phyloP scores from a whole-genome alignment of 495 filamentous ascomycete species.

The Xylaria telfairii region DNA sequence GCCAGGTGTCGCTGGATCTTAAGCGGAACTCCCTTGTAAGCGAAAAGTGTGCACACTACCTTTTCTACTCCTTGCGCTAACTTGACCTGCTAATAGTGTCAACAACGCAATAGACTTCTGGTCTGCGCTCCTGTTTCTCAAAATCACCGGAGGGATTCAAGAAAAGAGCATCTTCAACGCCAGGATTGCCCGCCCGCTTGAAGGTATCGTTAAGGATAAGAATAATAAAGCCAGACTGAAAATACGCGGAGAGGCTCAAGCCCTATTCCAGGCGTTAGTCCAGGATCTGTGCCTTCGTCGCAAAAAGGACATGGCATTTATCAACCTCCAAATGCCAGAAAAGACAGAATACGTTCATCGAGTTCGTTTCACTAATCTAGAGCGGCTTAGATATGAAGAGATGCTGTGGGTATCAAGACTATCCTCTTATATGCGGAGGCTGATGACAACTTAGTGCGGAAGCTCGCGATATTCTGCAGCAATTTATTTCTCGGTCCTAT shows the following conservation, averaged over 20 bases:
- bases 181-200: conserved; percentile 73
- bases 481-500: conserved; percentile 55
- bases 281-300: conserved; percentile 81
- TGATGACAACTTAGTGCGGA: conserved; percentile 59
- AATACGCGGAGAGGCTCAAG: conserved; percentile 47
- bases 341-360: conserved; percentile 82
- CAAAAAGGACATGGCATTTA: conserved; percentile 87
- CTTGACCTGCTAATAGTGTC: conserved; percentile 44
- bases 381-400: conserved; percentile 80
- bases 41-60: conserved; percentile 36
- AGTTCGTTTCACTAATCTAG: conserved; percentile 76
- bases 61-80: conserved; percentile 28
- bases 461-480: conserved; percentile 72
- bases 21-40: conserved; percentile 78
- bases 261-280: conserved; percentile 79
- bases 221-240: conserved; percentile 15
- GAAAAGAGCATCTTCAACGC: conserved; percentile 76
- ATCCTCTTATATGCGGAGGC: background rate
- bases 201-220: conserved; percentile 57
- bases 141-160: conserved; percentile 78
- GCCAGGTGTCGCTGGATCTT: conserved; percentile 82
- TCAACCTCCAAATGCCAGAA: conserved; percentile 80
- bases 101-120: conserved; percentile 85
- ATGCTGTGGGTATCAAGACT: conserved; percentile 58
- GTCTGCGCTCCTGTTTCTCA: conserved; percentile 79